These are phyloP conservation scores for Apiospora rasikravindrae DNA, from an alignment of 2,329 filamentous ascomycete genomes.

Conservation along the genomic window DNA sequence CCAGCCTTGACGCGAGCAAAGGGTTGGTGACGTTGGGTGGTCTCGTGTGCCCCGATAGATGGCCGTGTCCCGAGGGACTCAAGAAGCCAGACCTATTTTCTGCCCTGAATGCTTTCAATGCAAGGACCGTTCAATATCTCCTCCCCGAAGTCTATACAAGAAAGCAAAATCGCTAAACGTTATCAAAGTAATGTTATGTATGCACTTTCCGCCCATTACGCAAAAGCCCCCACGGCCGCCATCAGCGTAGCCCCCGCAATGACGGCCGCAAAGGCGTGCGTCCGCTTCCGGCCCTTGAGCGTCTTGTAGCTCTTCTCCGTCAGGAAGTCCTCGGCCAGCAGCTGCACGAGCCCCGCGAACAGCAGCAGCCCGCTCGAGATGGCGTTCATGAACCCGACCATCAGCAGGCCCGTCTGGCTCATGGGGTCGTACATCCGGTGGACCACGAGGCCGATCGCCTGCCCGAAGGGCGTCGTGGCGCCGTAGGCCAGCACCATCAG, in stretches of 20 bases:
- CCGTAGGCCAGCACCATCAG: constrained; percentile 81
- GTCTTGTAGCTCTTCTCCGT: constrained; percentile 75
- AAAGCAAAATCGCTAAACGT: background rate
- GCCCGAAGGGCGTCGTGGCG: constrained; percentile 79
- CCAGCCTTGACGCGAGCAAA: too few species aligned
- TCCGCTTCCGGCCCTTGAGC: constrained; percentile 64
- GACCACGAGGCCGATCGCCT: constrained; percentile 79
- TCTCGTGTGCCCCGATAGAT: too few species aligned
- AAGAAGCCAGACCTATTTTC: too few species aligned
- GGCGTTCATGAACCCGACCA: constrained; percentile 88
- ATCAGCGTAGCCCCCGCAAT: constrained; percentile 69
- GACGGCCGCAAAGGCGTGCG: constrained; percentile 68
- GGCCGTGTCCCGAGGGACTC: too few species aligned
- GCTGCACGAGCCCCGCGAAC: constrained; percentile 83
- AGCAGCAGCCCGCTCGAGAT: constrained; percentile 80
- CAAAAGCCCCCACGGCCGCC: constrained; percentile 76
- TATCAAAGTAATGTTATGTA: background rate
- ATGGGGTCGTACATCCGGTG: constrained; percentile 82
- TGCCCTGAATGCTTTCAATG: too few species aligned
- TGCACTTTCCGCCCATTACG: constrained; percentile 44
- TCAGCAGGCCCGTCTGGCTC: constrained; percentile 75
- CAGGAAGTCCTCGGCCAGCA: constrained; percentile 84
- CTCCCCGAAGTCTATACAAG: background rate
- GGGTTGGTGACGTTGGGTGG: too few species aligned
- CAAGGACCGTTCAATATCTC: background rate